Conservation (phyloP, 2,329 filamentous ascomycete species). For the Neocucurbitaria cava region DNA sequence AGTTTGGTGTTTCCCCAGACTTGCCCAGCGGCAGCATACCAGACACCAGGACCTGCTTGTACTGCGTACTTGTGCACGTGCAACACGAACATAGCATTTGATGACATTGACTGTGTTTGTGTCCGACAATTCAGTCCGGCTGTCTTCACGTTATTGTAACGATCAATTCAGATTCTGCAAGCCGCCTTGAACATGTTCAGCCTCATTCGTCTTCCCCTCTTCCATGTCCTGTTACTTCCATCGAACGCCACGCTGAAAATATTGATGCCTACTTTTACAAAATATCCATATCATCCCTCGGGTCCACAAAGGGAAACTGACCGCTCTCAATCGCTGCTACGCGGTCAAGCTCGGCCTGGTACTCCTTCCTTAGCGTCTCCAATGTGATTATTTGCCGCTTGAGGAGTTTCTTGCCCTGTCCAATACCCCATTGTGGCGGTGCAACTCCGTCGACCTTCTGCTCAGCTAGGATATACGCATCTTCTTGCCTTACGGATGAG, state of each 20-base stretch:
- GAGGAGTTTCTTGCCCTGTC: slow-evolving; percentile 46
- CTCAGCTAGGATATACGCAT: slow-evolving; percentile 78
- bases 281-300: slow-evolving; percentile 46
- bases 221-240: not conserved
- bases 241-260: not conserved
- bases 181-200: not conserved
- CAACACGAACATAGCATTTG: not conserved
- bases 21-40: too few species aligned
- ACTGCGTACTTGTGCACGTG: not conserved
- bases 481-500: slow-evolving; percentile 80
- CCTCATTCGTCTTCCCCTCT: not conserved
- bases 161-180: not conserved
- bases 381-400: slow-evolving; percentile 84
- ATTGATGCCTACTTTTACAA: slow-evolving; percentile 28
- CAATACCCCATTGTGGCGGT: slow-evolving; percentile 36
- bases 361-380: slow-evolving; percentile 85
- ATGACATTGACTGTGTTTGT: not conserved
- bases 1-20: slow-evolving; percentile 15
- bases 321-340: slow-evolving; percentile 88
- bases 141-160: not conserved
- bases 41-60: too few species aligned
- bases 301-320: slow-evolving; percentile 75
- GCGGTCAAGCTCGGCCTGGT: slow-evolving; percentile 87
- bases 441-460: slow-evolving; percentile 52
- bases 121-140: not conserved